Evolutionary conservation across 257 asterid genomes (phyloP).

Genomic region (Linderniella brevidens): DNA sequence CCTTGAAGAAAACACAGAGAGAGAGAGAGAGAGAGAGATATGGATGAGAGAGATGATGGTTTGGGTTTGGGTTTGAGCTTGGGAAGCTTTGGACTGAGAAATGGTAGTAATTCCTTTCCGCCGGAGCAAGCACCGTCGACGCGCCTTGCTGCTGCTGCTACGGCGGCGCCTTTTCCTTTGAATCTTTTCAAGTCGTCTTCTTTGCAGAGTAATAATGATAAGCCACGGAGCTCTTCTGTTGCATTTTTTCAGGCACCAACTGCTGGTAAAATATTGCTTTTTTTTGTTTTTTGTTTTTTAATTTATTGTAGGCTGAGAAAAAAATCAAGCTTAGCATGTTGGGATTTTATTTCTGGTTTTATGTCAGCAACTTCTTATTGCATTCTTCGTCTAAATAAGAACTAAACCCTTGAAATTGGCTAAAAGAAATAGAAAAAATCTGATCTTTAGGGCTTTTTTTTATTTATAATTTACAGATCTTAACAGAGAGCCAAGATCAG

Average conservation of each 20-base stretch:
- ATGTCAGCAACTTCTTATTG: too few species aligned
- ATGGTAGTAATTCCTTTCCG: slow-evolving; percentile 1
- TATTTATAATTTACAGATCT: slow-evolving; percentile 21
- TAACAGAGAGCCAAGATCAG: slow-evolving; percentile 26
- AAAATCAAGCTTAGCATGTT: too few species aligned
- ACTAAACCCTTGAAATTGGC: too few species aligned
- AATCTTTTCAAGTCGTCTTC: slow-evolving; percentile 34
- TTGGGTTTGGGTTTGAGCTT: slow-evolving; percentile 54
- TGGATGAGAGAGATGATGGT: slow-evolving; percentile 54
- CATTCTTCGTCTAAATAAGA: too few species aligned
- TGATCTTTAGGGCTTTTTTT: slow-evolving; percentile 3
- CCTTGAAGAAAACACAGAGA: slow-evolving; percentile 3
- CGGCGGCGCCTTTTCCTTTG: slow-evolving; percentile 26
- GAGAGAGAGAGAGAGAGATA: slow-evolving; percentile 8
- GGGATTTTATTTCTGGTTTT: too few species aligned
- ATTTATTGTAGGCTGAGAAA: too few species aligned
- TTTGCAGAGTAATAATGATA: slow-evolving; percentile 17
- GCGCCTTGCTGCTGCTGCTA: slow-evolving; percentile 9
- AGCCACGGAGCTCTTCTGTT: slow-evolving; percentile 16
- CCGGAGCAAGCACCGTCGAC: slow-evolving; percentile 14
- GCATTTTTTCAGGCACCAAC: neutral
- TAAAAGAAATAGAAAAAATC: neutral
- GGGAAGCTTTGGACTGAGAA: slow-evolving; percentile 3
- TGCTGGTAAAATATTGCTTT: neutral
- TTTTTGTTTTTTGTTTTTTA: too few species aligned